Evolutionary conservation across 2,329 filamentous ascomycete species (phyloP), one percentile per base, ranked within the genome.

Genomic region (Penicillium expansum): DNA sequence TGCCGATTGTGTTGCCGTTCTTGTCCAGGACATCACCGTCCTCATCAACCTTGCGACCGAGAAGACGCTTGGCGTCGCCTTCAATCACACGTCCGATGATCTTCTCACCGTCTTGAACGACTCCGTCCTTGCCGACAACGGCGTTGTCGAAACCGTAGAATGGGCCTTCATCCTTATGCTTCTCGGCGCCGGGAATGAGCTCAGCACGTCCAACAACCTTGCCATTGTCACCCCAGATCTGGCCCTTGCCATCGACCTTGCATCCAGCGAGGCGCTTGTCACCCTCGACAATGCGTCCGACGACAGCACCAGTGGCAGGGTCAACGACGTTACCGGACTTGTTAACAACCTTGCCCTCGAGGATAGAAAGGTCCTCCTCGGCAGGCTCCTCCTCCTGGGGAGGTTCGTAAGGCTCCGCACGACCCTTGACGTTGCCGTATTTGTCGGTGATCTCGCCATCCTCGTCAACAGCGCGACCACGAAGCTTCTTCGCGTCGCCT

Each of bases 361-460:
- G 79, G n/a, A 78, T 73, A 22, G 82, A 85, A n/a, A 86, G 75
- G 62, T 86, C 83, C 9, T 76, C 79, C 63, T 78, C 77, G 47
- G 66, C 71, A 4, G 62, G 63, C 0, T 50, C 54, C 55, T 69
- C 74, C 65, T 83, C 82, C 58, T 76, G 68, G 1, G 73, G 73
- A 24, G 79, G 75, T 58, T 82, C 77, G 52, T 79, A 84, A 4
- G 80, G 82, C 67, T 84, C 82, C n/a, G 80, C 82, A 56, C 82
- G 81, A 32, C 82, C 82, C 72, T 83, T 83, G 62, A 82, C 78
- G 58, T 83, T 84, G 56, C 83, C 85, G 68, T 91, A 92, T 71
- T 86, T 86, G 78, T 94, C 91, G 55, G 89, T 80, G 32, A 95
- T 86, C 56, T 94, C 90, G 37, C 91, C 91, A 61, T 95, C 90